These are phyloP conservation scores for Penicillium hordei DNA, from an alignment of 2,329 filamentous ascomycete species.

Conservation along the genomic window DNA sequence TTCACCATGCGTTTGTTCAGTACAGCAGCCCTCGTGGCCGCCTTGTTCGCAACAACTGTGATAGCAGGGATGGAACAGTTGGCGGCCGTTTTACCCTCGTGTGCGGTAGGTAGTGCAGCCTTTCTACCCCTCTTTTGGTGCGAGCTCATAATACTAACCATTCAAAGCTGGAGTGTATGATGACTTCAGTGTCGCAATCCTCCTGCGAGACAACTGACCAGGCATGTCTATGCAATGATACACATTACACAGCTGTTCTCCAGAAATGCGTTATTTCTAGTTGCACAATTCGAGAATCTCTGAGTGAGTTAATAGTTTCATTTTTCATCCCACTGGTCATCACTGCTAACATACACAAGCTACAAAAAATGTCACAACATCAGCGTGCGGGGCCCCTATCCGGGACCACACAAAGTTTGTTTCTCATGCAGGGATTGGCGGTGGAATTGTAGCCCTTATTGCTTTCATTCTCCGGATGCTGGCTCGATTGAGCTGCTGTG, in stretches of 20 bases:
- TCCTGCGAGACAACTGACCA: conserved; percentile 40
- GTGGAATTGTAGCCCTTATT: conserved; percentile 36
- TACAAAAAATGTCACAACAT: conserved; percentile 45
- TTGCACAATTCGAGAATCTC: conserved; percentile 40
- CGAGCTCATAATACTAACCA: neutral
- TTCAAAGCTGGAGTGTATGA: conserved; percentile 27
- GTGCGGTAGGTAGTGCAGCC: conserved; percentile 21
- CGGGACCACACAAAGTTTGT: conserved; percentile 36
- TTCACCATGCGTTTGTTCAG: conserved; percentile 11
- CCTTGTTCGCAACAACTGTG: conserved; percentile 10
- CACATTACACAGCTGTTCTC: conserved; percentile 32
- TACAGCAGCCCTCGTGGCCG: conserved; percentile 4
- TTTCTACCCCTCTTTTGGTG: neutral
- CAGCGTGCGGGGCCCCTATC: conserved; percentile 41
- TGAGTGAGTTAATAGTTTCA: conserved; percentile 29
- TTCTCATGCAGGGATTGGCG: conserved; percentile 35
- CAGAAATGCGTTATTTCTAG: conserved; percentile 35
- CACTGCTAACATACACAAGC: conserved; percentile 26
- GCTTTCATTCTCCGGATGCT: conserved; percentile 38
- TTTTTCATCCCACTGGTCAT: neutral
- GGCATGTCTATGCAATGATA: conserved; percentile 43
- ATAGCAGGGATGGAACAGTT: conserved; percentile 15
- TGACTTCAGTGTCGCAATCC: conserved; percentile 32
- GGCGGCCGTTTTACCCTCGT: conserved; percentile 19
- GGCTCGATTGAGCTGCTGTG: conserved; percentile 37